phyloP scores from a whole-genome alignment of 257 asterid genomes.

The Mentha longifolia region DNA sequence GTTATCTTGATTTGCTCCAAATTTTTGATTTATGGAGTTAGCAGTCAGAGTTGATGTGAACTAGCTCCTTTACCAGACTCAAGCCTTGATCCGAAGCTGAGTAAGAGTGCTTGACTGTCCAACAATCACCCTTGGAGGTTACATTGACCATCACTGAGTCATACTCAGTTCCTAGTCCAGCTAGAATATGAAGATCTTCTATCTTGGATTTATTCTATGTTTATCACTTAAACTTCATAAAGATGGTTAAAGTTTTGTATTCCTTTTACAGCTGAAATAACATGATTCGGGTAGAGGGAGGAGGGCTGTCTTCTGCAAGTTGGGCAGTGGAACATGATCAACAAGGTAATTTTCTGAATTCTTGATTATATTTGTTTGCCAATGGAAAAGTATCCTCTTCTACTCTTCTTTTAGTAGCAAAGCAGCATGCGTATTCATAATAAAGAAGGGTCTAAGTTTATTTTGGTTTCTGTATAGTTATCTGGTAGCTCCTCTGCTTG shows the following conservation, averaged over 20 bases:
- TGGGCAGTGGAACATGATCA: slow-evolving; percentile 99
- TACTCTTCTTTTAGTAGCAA: not conserved
- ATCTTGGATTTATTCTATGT: slow-evolving; percentile 43
- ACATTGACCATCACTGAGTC: too few relatives aligned
- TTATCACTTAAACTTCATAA: slow-evolving; percentile 2
- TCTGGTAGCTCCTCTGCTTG: too few relatives aligned
- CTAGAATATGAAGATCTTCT: slow-evolving; percentile 26
- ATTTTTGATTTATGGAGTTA: too few relatives aligned
- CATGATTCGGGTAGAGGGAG: slow-evolving; percentile 93
- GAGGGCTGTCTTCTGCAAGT: slow-evolving; percentile 89
- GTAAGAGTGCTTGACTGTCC: too few relatives aligned
- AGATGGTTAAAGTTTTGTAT: slow-evolving; percentile 6
- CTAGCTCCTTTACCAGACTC: too few relatives aligned
- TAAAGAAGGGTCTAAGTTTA: not conserved
- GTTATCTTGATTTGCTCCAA: too few relatives aligned
- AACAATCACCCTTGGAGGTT: too few relatives aligned
- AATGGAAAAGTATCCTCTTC: not conserved
- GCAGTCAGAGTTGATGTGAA: too few relatives aligned
- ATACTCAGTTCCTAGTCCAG: too few relatives aligned
- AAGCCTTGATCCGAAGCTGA: too few relatives aligned
- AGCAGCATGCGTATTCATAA: not conserved
- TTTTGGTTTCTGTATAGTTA: too few relatives aligned
- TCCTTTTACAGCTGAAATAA: slow-evolving; percentile 74
- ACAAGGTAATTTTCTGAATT: slow-evolving; percentile 55
- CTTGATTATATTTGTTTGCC: not conserved